Base-by-base conservation (phyloP, 1,284 basidiomycete species). In the Afroboletus lepidellus region DNA sequence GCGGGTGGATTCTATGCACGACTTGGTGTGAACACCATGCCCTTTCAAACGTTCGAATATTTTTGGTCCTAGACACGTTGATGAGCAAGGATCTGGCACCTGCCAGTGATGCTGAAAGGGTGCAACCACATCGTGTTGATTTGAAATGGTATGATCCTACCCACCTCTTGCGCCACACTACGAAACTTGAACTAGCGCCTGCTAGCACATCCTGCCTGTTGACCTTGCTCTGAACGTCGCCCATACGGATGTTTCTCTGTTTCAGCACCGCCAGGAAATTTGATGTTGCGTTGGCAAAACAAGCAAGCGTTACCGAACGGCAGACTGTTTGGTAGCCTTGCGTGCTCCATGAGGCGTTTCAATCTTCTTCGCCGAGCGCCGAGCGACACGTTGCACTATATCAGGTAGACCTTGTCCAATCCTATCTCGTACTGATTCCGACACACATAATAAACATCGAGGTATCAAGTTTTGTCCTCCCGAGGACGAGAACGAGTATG, bases 311-410 rank as follows among this genome's bases (percentile, higher is more conserved):
- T 16, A 29, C 41, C 16, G 41, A 41, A 8, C 15, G 15, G 15
- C 13, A 27, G 16, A 30, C 16, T 24, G 13, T 41, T 27, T 13
- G 15, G 29, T 33, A 16, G 39, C 61, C 65, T 66, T 23, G 52
- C 61, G 50, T 46, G 3, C 21, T 2, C 48, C 60, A 65, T 48
- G 60, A 62, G 59, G 59, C 41, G 8, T 57, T 25, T 45, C 7
- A 49, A 49, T 24, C 51, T 18, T 27, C 38, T 34, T 48, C 30
- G 45, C 48, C 29, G 46, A 46, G 41, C 43, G 39, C 46, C 47
- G 34, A 45, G 18, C 11, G n/a, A 55, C 63, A 67, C 59, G 59
- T 53, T 64, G 53, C 50, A 46, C 33, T 20, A 34, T 34, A 50
- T 50, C 39, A 48, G 47, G 61, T 47, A 42, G 27, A n/a, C 20